These are phyloP conservation scores for Euphorbia tirucalli DNA, from an alignment of 345 rosid species.

Conservation along the genomic window DNA sequence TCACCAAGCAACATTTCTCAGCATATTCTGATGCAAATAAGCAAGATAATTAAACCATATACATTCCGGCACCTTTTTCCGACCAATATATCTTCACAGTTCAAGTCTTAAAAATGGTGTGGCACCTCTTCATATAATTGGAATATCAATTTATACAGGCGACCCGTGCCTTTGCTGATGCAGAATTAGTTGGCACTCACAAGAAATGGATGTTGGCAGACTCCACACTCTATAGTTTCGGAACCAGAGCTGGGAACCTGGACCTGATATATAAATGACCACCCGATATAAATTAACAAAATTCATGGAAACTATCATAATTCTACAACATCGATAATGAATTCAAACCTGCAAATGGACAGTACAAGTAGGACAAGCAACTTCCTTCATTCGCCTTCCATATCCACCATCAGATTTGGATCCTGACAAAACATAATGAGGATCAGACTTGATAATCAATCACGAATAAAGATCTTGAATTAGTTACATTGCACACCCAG, in stretches of 20 bases:
- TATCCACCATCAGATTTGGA: constrained; percentile 47
- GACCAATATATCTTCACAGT: neutral
- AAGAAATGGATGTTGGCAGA: constrained; percentile 94
- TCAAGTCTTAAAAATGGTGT: neutral
- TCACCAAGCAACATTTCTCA: neutral
- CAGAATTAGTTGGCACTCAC: constrained; percentile 70
- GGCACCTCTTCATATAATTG: neutral
- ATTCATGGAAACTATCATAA: neutral
- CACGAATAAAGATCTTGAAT: no score
- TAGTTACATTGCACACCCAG: neutral
- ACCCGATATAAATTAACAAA: neutral
- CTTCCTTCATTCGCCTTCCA: constrained; percentile 92
- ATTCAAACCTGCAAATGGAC: constrained; percentile 89
- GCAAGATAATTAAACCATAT: constrained; percentile 7
- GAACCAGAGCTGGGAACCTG: constrained; percentile 99
- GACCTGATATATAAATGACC: constrained; percentile 49
- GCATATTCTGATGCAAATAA: no score
- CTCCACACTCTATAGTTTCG: constrained; percentile 97
- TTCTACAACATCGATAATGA: neutral
- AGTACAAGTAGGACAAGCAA: constrained; percentile 96
- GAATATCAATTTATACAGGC: neutral
- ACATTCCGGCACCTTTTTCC: neutral
- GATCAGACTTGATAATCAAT: no score
- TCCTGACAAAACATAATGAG: constrained; percentile 37
- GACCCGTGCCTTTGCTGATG: neutral